Conservation (phyloP, 108 stramenopile species). For the Stephanodiscus minutulus region DNA sequence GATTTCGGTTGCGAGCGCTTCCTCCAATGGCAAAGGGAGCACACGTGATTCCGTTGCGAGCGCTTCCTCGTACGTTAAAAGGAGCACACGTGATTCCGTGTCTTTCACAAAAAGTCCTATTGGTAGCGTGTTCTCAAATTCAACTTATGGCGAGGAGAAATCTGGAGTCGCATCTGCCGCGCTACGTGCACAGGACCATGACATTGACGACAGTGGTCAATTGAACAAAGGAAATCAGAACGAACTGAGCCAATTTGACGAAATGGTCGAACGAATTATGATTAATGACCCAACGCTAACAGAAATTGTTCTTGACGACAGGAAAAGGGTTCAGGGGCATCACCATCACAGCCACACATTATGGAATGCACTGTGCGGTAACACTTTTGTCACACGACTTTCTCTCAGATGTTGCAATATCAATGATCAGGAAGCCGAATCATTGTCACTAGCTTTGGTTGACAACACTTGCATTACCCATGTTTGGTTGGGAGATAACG, state of each 20-base stretch:
- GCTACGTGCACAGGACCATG: too few species aligned
- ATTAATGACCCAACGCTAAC: slow-evolving; percentile 30
- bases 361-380: slow-evolving; percentile 26
- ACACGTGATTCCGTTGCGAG: too few species aligned
- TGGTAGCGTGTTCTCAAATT: neutral
- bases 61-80: too few species aligned
- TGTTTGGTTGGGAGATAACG: slow-evolving; percentile 30
- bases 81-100: too few species aligned
- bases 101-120: neutral
- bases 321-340: slow-evolving; percentile 7
- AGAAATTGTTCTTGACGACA: slow-evolving; percentile 26
- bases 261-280: slow-evolving; percentile 16
- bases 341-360: slow-evolving; percentile 21
- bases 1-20: too few species aligned
- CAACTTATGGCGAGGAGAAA: neutral
- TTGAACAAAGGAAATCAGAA: neutral
- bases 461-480: slow-evolving; percentile 31
- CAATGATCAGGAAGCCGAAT: slow-evolving; percentile 20
- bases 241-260: slow-evolving; percentile 11
- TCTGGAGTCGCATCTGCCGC: too few species aligned
- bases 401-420: slow-evolving; percentile 34
- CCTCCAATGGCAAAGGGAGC: too few species aligned
- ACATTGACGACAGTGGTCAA: too few species aligned
- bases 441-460: slow-evolving; percentile 24
- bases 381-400: slow-evolving; percentile 14